Base-by-base conservation (phyloP, 1,284 basidiomycete species). In the Heterobasidion irregulare region DNA sequence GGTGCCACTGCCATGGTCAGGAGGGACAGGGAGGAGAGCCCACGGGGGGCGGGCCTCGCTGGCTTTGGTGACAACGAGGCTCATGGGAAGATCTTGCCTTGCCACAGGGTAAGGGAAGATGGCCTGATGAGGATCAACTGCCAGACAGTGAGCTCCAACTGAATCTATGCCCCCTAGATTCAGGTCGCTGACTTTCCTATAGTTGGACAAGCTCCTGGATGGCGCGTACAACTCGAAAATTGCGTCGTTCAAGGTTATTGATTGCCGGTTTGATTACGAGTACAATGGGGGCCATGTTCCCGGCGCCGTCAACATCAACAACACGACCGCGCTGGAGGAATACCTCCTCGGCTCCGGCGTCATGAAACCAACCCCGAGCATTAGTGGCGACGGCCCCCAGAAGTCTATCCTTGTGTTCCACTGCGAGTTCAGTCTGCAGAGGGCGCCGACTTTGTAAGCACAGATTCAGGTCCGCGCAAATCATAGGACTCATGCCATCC, bases 201-300 rank as follows among this genome's bases (percentile, higher is more conserved):
- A 94, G 92, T 70, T 95, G 64, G 79, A 92, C 62, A 74, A 77
- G 18, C 74, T 97, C 15, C 70, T 97, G 43, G 80, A 84, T 53
- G 93, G 94, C 33, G 73, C 72, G 58, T 97, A 82, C 67, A 70
- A 82, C 54, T 66, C 77, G 33, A 72, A 79, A 60, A 83, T 95
- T 59, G 75, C 78, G 45, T 76, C 82, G 49, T 95, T 78, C 68
- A 79, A 89, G 59, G 73, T 99, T 55, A 86, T 99, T 64, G 96
- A 99, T 73, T 99, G 97, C 70, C 90, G 96, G 33, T 99, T 99
- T 70, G 92, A 94, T 61, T 99, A 98, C 67, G 97, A 99, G 73
- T 98, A 89, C 69, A 78, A 82, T 51, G 96, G 96, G 10, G 97
- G 96, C 0, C 96, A 99, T 72, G 86, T 99, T 58, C 82, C 82